Evolutionary conservation across 2,329 filamentous ascomycete genomes (phyloP), one percentile per base, ranked within the genome.

Genomic region (Monilinia vaccinii-corymbosi): DNA sequence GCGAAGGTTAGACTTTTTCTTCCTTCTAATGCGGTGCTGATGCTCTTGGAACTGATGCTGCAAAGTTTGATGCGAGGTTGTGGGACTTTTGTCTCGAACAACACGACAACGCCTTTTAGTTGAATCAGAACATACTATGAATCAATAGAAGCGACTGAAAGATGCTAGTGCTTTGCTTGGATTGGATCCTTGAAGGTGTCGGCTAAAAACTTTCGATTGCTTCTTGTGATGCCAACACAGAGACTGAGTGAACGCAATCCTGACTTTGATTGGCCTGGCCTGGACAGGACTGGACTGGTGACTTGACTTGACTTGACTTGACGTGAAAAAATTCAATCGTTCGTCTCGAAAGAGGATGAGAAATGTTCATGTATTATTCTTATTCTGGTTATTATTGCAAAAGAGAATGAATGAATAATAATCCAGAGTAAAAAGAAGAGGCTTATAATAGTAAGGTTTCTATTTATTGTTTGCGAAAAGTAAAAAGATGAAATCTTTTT

Each of bases 151-250:
- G 25, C 28, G 16, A 51, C 1, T 23, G 31, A 5, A 21, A 21
- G n/a, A 21, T 13, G 44, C 18, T 23, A 16, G 55, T 36, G 31
- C 44, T 48, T 10, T 47, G 42, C 28, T 36, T 36, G 32, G 32
- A 34, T 38, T 34, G 28, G 21, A 58, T 58, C 57, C 57, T 23
- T 45, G 42, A 21, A 55, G n/a, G 49, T 38, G 31, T 59, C 57
- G 57, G 57, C 48, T 59, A 59, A 59, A 46, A 52, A 50, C 23
- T 59, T 44, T 61, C 49, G 60, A 53, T 53, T 64, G 62, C 55
- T 63, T 62, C 61, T 66, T 63, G 61, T 61, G 64, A 63, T 66
- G 64, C 65, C 65, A 67, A 61, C 65, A 57, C 62, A 67, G 62
- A 62, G 57, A 45, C 42, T 42, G 40, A 45, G 44, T 44, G 23